phyloP scores from a whole-genome alignment of 331 rosid species.

The Pyrus hybrid region DNA sequence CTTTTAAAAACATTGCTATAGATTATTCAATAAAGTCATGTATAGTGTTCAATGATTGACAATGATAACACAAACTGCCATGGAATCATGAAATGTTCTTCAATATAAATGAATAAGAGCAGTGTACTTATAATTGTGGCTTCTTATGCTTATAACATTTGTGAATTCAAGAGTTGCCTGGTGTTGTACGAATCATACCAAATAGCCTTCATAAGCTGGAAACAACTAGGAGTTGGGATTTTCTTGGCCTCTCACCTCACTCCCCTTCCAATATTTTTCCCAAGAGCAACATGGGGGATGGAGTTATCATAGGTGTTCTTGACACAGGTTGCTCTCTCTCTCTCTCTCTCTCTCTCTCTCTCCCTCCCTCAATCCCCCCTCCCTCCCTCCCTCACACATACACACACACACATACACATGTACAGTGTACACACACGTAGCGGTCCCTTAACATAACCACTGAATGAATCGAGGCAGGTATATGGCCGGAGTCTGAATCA shows the following conservation, averaged over 20 bases:
- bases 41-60: background rate
- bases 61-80: background rate
- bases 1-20: background rate
- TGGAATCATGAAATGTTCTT: background rate
- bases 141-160: background rate
- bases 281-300: slow-evolving; percentile 18
- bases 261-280: slow-evolving; percentile 23
- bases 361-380: no score
- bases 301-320: slow-evolving; percentile 22
- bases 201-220: slow-evolving; percentile 19
- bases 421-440: background rate
- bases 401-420: no score
- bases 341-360: background rate
- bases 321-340: slow-evolving; percentile 23
- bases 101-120: background rate
- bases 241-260: slow-evolving; percentile 19
- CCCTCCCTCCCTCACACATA: no score
- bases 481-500: slow-evolving; percentile 35
- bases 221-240: slow-evolving; percentile 35
- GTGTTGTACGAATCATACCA: slow-evolving; percentile 26
- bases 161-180: slow-evolving; percentile 17
- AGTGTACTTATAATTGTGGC: background rate
- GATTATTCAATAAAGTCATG: background rate
- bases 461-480: slow-evolving; percentile 1
- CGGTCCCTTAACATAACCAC: background rate